phyloP scores from a whole-genome alignment of 768 basidiomycete species.

The Boletus reticuloceps region DNA sequence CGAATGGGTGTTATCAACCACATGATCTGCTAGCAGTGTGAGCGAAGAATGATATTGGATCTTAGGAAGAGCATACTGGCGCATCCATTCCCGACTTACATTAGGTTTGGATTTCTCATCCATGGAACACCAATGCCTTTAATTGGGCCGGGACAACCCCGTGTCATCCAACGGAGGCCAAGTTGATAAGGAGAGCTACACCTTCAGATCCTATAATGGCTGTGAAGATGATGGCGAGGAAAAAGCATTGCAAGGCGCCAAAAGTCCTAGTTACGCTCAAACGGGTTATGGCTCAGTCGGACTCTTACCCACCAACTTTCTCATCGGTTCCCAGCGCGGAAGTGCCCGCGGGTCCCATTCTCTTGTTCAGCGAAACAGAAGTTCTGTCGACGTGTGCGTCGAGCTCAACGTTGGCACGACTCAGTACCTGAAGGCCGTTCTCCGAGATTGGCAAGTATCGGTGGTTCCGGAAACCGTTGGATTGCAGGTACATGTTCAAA shows the following conservation, averaged over 20 bases:
- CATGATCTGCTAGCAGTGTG: slow-evolving; percentile 14
- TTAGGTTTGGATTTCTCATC: slow-evolving; percentile 10
- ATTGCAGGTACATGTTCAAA: too few species aligned
- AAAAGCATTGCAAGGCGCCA: too few species aligned
- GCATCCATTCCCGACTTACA: background rate
- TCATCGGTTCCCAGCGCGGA: slow-evolving; percentile 1
- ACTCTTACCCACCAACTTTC: background rate
- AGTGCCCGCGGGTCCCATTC: too few species aligned
- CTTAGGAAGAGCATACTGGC: slow-evolving; percentile 1
- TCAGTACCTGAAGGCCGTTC: too few species aligned
- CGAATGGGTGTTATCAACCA: slow-evolving; percentile 6
- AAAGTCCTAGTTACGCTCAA: too few species aligned
- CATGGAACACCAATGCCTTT: background rate
- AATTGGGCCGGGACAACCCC: background rate
- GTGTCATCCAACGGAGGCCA: background rate
- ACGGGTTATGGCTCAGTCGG: background rate
- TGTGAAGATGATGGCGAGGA: background rate
- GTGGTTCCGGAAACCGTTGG: too few species aligned
- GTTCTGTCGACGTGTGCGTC: too few species aligned
- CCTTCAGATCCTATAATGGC: background rate
- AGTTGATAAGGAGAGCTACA: background rate
- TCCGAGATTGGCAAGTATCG: too few species aligned
- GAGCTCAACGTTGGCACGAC: too few species aligned
- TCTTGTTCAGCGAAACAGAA: too few species aligned
- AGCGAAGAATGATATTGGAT: background rate